Evolutionary conservation across 306 rosid genomes (phyloP).

Genomic region (Argentina anserina): DNA sequence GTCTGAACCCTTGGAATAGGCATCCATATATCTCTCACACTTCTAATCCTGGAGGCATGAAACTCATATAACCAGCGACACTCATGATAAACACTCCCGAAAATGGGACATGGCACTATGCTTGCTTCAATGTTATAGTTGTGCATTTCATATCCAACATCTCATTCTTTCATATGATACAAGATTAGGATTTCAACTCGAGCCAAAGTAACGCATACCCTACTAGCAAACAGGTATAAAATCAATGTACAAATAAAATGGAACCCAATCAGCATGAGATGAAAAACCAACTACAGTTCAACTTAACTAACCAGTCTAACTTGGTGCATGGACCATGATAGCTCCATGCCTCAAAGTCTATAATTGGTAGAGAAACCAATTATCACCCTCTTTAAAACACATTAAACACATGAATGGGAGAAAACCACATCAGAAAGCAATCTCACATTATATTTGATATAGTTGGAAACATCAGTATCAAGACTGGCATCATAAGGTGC

Average conservation of each 20-base stretch:
- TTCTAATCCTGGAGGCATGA: too few relatives aligned
- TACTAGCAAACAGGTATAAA: background rate
- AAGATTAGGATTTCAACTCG: too few relatives aligned
- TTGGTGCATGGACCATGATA: background rate
- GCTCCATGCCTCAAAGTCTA: background rate
- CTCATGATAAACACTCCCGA: too few relatives aligned
- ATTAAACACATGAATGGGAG: background rate
- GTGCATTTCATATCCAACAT: background rate
- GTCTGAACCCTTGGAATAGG: too few relatives aligned
- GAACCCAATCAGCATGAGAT: background rate
- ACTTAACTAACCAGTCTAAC: background rate
- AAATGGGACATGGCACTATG: too few relatives aligned
- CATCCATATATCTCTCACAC: too few relatives aligned
- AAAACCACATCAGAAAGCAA: background rate
- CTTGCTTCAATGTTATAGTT: background rate
- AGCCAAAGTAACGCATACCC: background rate
- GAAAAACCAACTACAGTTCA: background rate
- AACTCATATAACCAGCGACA: too few relatives aligned
- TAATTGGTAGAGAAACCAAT: background rate
- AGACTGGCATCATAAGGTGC: background rate
- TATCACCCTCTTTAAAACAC: background rate
- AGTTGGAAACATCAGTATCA: slow-evolving; percentile 14
- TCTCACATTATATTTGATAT: slow-evolving; percentile 2
- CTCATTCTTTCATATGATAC: background rate
- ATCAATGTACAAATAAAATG: background rate